Conservation (phyloP, 352 stramenopile genomes). For the Phytophthora pini region DNA sequence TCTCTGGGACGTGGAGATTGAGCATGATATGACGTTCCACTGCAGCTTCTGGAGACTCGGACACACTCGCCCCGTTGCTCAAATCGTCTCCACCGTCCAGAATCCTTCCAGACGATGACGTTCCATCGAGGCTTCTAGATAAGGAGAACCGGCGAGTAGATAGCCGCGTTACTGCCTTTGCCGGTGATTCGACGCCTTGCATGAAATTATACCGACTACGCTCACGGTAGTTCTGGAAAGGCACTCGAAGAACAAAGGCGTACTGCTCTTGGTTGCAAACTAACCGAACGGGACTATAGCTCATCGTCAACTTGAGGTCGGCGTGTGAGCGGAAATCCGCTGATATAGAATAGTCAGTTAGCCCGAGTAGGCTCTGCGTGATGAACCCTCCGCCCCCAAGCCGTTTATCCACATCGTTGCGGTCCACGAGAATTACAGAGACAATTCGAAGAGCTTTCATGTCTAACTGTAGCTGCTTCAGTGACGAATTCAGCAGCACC, state of each 20-base stretch:
- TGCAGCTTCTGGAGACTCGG: slow-evolving; percentile 44
- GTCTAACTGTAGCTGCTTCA: slow-evolving; percentile 75
- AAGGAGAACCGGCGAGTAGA: slow-evolving; percentile 35
- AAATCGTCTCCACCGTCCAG: slow-evolving; percentile 44
- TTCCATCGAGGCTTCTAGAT: slow-evolving; percentile 33
- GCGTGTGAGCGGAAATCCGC: slow-evolving; percentile 69
- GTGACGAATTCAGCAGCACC: slow-evolving; percentile 83
- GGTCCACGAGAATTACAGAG: slow-evolving; percentile 76
- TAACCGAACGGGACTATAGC: slow-evolving; percentile 65
- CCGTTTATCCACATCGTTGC: slow-evolving; percentile 35
- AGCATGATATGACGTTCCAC: slow-evolving; percentile 68
- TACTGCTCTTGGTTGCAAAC: slow-evolving; percentile 89
- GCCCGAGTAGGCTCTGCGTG: slow-evolving; percentile 75
- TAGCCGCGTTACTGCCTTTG: slow-evolving; percentile 16
- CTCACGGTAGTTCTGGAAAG: slow-evolving; percentile 80
- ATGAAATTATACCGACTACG: slow-evolving; percentile 57
- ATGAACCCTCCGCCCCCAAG: slow-evolving; percentile 48
- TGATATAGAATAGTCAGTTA: slow-evolving; percentile 62
- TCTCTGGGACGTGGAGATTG: slow-evolving; percentile 66
- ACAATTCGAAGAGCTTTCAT: slow-evolving; percentile 75
- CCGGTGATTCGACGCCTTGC: slow-evolving; percentile 13
- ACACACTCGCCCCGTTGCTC: slow-evolving; percentile 34
- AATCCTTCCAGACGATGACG: slow-evolving; percentile 32
- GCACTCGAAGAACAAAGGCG: slow-evolving; percentile 74
- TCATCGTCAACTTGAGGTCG: slow-evolving; percentile 63